A percentile compares a stretch with the other conserved stretches of the same genome.
These are phyloP conservation scores for Magnusiomyces suaveolens DNA, from an alignment of 1,139 yeast species.

Conservation along the genomic window DNA sequence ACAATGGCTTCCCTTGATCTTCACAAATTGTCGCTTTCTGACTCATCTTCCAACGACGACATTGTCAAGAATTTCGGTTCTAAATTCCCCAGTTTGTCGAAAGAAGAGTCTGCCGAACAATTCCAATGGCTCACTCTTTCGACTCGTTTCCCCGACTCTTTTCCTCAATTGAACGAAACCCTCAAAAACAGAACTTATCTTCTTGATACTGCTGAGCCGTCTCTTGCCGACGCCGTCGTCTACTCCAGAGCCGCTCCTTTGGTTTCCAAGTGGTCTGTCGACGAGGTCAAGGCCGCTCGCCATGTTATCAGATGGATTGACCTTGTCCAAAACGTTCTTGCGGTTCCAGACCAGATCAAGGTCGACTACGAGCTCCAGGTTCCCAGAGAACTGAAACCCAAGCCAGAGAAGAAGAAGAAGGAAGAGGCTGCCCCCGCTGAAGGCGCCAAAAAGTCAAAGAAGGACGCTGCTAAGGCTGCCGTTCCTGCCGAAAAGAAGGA, in stretches of 20 bases:
- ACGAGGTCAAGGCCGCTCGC: constrained; percentile 50
- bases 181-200: constrained; percentile 64
- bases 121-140: constrained; percentile 76
- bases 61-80: constrained; percentile 18
- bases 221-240: constrained; percentile 58
- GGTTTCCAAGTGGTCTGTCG: constrained; percentile 48
- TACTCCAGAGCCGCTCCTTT: constrained; percentile 56
- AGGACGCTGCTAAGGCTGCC: constrained; percentile 28
- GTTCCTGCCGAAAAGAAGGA: constrained; percentile 1
- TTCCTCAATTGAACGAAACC: constrained; percentile 52
- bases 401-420: constrained; percentile 38
- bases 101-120: constrained; percentile 54
- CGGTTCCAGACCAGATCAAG: constrained; percentile 47
- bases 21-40: not conserved
- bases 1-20: not conserved
- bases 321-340: constrained; percentile 55
- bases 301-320: constrained; percentile 90
- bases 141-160: constrained; percentile 47
- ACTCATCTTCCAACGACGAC: constrained; percentile 17
- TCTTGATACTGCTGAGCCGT: constrained; percentile 50
- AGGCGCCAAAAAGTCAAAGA: constrained; percentile 33
- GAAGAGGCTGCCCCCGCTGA: constrained; percentile 20
- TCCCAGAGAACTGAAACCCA: constrained; percentile 58
- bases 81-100: constrained; percentile 22
- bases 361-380: constrained; percentile 53